phyloP scores from a whole-genome alignment of 169 alveolate genomes.

The Plasmodium vinckei region DNA sequence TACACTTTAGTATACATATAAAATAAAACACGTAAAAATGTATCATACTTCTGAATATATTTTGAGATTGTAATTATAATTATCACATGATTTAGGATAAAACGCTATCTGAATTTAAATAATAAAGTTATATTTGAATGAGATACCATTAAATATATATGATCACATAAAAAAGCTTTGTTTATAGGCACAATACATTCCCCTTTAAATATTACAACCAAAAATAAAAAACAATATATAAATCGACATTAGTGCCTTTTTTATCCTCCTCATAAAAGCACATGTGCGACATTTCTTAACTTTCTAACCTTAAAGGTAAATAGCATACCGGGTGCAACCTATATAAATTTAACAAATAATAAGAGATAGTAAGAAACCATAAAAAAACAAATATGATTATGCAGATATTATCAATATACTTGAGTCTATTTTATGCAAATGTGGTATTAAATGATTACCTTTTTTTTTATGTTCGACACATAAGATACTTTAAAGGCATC shows the following conservation, averaged over 20 bases:
- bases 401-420: background rate
- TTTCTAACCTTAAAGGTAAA: conserved; percentile 56
- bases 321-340: conserved; percentile 74
- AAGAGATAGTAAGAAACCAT: background rate
- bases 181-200: background rate
- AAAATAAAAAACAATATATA: too few relatives aligned
- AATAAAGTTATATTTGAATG: background rate
- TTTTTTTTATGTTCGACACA: conserved; percentile 52
- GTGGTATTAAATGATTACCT: conserved; percentile 10
- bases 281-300: background rate
- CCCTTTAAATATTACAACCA: too few relatives aligned
- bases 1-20: too few relatives aligned
- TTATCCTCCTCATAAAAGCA: background rate
- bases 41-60: conserved; percentile 44
- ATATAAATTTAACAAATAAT: background rate
- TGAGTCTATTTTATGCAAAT: conserved; percentile 1
- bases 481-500: conserved; percentile 26
- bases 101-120: conserved; percentile 23
- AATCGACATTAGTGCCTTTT: background rate
- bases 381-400: conserved; percentile 3
- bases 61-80: conserved; percentile 38
- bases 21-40: too few relatives aligned
- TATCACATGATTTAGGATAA: conserved; percentile 52
- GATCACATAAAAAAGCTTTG: background rate
- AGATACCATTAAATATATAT: too few relatives aligned